Base-by-base conservation (phyloP, 495 filamentous ascomycete species). In the Daldinia grandis region DNA sequence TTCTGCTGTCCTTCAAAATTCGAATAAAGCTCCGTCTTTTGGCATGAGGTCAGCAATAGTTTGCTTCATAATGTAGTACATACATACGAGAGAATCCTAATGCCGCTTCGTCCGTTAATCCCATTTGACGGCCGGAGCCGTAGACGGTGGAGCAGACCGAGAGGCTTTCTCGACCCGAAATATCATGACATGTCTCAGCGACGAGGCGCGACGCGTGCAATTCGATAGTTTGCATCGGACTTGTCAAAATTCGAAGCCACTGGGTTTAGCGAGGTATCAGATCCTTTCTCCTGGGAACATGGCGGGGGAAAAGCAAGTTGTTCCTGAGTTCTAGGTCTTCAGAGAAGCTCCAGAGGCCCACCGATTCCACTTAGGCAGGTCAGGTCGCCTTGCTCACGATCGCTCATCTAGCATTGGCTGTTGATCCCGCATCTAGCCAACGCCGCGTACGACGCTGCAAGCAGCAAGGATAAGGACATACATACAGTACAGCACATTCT, bases 391-490 rank as follows among this genome's bases (percentile, higher is more conserved):
- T 66, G 69, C 38, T 67, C 63, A 64, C 69, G 69, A 72, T 72
- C 69, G 59, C 56, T 61, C 69, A 72, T 72, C 69, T 72, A 47
- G 64, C 69, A 72, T 72, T 72, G 69, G 69, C 19, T 72, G 69
- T 50, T 68, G 69, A 72, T 72, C 64, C 64, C 69, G 69, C 69
- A 62, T 64, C 69, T 61, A 72, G 60, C 64, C 69, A 68, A 65
- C 59, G 49, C 60, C 49, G 64, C 69, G 60, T 72, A 62, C 64
- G 40, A 72, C 69, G 64, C 69, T 72, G 64, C 55, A 69, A 21
- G 44, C n/a, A 58, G 59, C 63, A 63, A 72, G 63, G 69, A 54
- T 67, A 31, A 57, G 44, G n/a, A n/a, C n/a, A n/a, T n/a, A n/a
- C n/a, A n/a, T 40, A 67, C 63, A 50, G 44, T 66, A 42, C 62